Conservation (phyloP, 2,329 filamentous ascomycete species). For the Cytospora leucostoma region DNA sequence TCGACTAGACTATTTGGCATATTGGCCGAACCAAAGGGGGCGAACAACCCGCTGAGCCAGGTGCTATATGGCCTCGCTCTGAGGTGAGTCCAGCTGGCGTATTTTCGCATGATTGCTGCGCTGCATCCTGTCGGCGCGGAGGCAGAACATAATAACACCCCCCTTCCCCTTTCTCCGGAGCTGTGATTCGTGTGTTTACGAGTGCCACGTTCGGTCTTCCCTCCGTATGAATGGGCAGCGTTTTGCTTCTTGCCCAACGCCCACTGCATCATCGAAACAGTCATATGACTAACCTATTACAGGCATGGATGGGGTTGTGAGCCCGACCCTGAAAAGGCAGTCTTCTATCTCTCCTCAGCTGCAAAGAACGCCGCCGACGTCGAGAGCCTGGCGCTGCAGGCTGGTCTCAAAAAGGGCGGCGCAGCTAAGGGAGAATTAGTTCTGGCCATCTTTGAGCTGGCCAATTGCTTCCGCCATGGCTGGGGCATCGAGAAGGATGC, state of each 20-base stretch:
- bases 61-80: conserved; percentile 93
- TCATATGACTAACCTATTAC: conserved; percentile 33
- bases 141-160: not conserved
- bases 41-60: conserved; percentile 92
- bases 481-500: conserved; percentile 90
- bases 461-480: conserved; percentile 88
- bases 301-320: conserved; percentile 93
- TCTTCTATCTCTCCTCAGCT: conserved; percentile 83
- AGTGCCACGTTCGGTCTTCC: not conserved
- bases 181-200: not conserved
- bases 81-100: conserved; percentile 59
- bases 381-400: conserved; percentile 80
- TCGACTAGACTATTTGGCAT: conserved; percentile 85
- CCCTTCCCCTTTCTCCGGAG: not conserved
- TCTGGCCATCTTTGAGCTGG: conserved; percentile 93
- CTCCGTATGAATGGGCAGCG: not conserved
- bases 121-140: not conserved
- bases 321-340: conserved; percentile 69
- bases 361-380: conserved; percentile 87
- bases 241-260: not conserved
- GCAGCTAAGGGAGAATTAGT: conserved; percentile 95
- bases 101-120: not conserved
- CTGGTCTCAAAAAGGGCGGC: conserved; percentile 89
- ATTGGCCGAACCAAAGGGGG: conserved; percentile 79
- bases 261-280: not conserved